Evolutionary conservation across 495 filamentous ascomycete species (phyloP).

Genomic region (Aspergillus conjunctus): DNA sequence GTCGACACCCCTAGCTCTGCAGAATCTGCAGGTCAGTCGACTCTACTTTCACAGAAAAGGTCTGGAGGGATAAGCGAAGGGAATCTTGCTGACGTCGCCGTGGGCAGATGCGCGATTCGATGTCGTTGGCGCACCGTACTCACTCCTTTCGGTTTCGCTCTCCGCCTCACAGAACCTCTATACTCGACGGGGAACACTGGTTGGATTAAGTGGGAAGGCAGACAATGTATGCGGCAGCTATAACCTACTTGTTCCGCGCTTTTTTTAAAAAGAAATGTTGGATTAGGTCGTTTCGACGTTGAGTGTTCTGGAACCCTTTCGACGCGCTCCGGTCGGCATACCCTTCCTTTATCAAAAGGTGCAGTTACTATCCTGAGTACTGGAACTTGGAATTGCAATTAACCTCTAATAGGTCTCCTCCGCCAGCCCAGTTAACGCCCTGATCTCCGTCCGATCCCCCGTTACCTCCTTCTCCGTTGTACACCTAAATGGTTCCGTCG

Average conservation of each 20-base stretch:
- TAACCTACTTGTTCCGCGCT: neutral
- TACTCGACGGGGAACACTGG: constrained; percentile 85
- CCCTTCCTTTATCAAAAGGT: constrained; percentile 92
- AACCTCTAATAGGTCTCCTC: constrained; percentile 63
- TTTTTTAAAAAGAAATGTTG: constrained; percentile 3
- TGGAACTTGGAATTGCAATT: constrained; percentile 4
- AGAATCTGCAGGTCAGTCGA: constrained; percentile 42
- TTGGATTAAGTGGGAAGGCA: constrained; percentile 83
- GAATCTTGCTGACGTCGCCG: constrained; percentile 14
- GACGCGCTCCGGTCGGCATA: constrained; percentile 73
- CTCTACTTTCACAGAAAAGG: neutral
- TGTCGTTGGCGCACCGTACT: constrained; percentile 84
- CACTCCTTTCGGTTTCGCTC: constrained; percentile 87
- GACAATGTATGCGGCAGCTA: constrained; percentile 69
- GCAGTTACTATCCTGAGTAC: constrained; percentile 8
- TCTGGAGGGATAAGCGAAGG: neutral
- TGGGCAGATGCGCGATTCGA: constrained; percentile 86
- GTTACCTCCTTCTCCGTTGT: constrained; percentile 83
- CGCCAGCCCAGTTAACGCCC: constrained; percentile 77
- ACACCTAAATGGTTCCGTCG: constrained; percentile 88
- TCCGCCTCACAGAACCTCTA: constrained; percentile 92
- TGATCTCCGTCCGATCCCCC: constrained; percentile 83
- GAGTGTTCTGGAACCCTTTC: constrained; percentile 80
- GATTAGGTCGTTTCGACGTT: constrained; percentile 76
- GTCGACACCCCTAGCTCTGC: constrained; percentile 42